phyloP scores from a whole-genome alignment of 208 protist genomes.

The Vickermania spadyakhi region DNA sequence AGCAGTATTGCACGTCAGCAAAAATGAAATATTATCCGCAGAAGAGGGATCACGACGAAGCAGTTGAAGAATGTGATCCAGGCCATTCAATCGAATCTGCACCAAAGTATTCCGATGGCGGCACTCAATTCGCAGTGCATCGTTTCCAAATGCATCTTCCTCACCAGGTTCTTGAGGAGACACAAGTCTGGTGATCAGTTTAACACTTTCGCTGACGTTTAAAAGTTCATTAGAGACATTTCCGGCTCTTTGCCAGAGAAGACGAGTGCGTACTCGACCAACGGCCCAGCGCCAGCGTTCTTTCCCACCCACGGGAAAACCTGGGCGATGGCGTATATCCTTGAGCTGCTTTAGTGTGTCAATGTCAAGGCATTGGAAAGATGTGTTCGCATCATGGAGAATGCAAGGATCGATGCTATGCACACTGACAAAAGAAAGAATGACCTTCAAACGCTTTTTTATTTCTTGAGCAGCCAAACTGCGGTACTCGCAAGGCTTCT shows the following conservation, averaged over 20 bases:
- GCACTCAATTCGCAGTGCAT: constrained; percentile 12
- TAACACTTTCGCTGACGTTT: constrained; percentile 8
- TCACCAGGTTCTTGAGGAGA: constrained; percentile 11
- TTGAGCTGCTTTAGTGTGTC: background rate
- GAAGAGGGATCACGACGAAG: constrained; percentile 11
- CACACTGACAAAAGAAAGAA: background rate
- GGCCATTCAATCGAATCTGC: constrained; percentile 19
- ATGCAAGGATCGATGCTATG: background rate
- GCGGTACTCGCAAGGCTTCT: background rate
- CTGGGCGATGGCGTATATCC: background rate
- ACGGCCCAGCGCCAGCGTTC: constrained; percentile 9
- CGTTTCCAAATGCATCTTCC: constrained; percentile 7
- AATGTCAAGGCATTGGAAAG: background rate
- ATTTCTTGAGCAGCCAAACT: background rate
- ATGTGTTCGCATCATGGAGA: too few species aligned
- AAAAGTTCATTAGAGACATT: background rate
- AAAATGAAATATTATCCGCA: constrained; percentile 16
- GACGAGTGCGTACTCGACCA: background rate
- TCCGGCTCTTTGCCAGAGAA: constrained; percentile 1
- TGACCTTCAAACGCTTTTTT: background rate
- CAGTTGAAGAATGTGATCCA: constrained; percentile 20
- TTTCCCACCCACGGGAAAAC: background rate
- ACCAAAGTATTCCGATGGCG: constrained; percentile 25
- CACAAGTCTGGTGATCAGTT: constrained; percentile 19
- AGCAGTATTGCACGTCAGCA: constrained; percentile 12